Percentiles rank a stretch among this genome's conserved stretches.
Evolutionary conservation across 1,139 yeast genomes (phyloP).

Genomic region (Saccharomycopsis hybrid): DNA sequence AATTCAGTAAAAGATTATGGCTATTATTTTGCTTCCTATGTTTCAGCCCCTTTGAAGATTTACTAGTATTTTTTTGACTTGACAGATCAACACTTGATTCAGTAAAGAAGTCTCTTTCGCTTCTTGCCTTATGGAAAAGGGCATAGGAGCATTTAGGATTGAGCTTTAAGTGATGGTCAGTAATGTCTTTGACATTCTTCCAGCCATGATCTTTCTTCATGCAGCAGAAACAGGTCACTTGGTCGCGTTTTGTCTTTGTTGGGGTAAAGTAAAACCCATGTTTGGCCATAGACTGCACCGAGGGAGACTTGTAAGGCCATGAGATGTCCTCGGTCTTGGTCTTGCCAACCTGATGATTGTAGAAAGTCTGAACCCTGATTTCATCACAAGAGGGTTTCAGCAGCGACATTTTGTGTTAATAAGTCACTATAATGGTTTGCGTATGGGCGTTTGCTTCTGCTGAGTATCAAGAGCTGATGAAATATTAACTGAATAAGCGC

Average conservation of each 20-base stretch:
- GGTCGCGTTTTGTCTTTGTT: slow-evolving; percentile 37
- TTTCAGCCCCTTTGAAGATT: neutral
- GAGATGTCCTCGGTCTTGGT: slow-evolving; percentile 6
- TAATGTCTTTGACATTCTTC: slow-evolving; percentile 32
- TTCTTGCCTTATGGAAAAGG: slow-evolving; percentile 25
- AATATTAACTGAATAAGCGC: too few relatives aligned
- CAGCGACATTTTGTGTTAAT: too few relatives aligned
- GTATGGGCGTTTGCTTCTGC: too few relatives aligned
- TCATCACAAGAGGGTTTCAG: slow-evolving; percentile 7
- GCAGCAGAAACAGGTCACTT: slow-evolving; percentile 59
- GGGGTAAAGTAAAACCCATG: slow-evolving; percentile 73
- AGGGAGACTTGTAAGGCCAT: slow-evolving; percentile 36
- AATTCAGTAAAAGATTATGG: slow-evolving; percentile 15
- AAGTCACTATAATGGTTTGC: too few relatives aligned
- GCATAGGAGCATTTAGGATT: slow-evolving; percentile 45
- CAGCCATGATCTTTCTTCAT: slow-evolving; percentile 37
- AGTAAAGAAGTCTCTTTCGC: slow-evolving; percentile 20
- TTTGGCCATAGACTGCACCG: slow-evolving; percentile 43
- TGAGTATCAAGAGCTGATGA: too few relatives aligned
- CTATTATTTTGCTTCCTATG: neutral
- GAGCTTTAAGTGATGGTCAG: slow-evolving; percentile 40
- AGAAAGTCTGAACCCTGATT: slow-evolving; percentile 12
- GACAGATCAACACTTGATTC: slow-evolving; percentile 13
- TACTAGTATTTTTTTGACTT: neutral
- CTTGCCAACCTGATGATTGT: slow-evolving; percentile 8